Conservation (phyloP, 73 alveolate genomes). For the Effrenium voratum region DNA sequence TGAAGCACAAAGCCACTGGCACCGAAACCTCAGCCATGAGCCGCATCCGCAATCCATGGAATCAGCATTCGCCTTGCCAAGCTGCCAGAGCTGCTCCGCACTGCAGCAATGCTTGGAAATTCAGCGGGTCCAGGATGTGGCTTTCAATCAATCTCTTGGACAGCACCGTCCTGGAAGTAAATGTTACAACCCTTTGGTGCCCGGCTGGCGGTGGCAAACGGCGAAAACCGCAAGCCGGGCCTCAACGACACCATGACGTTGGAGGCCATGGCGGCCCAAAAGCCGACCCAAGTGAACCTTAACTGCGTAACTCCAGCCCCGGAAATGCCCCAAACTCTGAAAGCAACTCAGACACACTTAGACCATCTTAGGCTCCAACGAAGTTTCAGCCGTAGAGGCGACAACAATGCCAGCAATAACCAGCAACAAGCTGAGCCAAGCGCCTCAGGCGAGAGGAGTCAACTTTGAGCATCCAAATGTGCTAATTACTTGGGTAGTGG, state of each 20-base stretch:
- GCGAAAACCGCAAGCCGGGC: neutral
- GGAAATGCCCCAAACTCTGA: neutral
- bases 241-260: conserved; percentile 69
- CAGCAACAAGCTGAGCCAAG: conserved; percentile 49
- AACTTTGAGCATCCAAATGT: neutral
- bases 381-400: conserved; percentile 61
- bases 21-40: conserved; percentile 10
- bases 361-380: neutral
- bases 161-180: conserved; percentile 46
- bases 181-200: neutral
- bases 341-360: neutral
- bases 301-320: neutral
- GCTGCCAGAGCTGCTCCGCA: conserved; percentile 10
- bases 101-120: conserved; percentile 59
- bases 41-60: neutral
- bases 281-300: conserved; percentile 76
- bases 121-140: conserved; percentile 47
- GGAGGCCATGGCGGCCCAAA: conserved; percentile 91
- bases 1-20: conserved; percentile 61
- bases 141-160: conserved; percentile 37
- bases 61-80: neutral
- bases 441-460: neutral
- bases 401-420: conserved; percentile 75
- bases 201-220: neutral
- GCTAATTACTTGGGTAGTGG: neutral